Percentiles rank a stretch among this genome's conserved stretches.
These are phyloP conservation scores for Fraxinus dipetala DNA, from an alignment of 305 asterid genomes.

Conservation along the genomic window DNA sequence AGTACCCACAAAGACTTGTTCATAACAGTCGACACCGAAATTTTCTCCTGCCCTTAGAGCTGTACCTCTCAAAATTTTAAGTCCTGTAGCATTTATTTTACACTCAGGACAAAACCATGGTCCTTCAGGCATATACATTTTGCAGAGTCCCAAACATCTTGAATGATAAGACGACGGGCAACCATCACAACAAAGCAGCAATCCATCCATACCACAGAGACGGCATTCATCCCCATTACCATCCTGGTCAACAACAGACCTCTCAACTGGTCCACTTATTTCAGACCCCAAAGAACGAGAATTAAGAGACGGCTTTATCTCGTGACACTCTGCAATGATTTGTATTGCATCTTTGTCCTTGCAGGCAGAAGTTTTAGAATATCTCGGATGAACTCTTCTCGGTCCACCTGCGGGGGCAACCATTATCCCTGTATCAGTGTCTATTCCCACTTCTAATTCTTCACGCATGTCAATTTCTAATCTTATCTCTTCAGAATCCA, in stretches of 20 bases:
- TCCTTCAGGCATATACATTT: constrained; percentile 72
- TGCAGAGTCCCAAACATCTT: constrained; percentile 88
- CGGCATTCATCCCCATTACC: constrained; percentile 94
- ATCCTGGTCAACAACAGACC: constrained; percentile 53
- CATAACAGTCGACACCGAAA: constrained; percentile 71
- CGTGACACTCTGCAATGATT: constrained; percentile 39
- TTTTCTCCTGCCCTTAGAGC: constrained; percentile 62
- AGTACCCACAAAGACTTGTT: constrained; percentile 70
- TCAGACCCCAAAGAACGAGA: constrained; percentile 32
- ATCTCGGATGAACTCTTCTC: constrained; percentile 63
- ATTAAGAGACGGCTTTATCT: constrained; percentile 24
- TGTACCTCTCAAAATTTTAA: constrained; percentile 49
- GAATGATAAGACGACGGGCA: constrained; percentile 91
- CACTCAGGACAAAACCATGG: constrained; percentile 98
- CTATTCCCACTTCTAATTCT: constrained; percentile 71
- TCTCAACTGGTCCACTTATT: constrained; percentile 37
- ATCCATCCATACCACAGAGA: constrained; percentile 98
- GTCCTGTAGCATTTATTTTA: constrained; percentile 53
- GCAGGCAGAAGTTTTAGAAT: constrained; percentile 54
- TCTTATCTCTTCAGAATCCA: constrained; percentile 77
- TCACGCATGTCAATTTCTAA: constrained; percentile 74
- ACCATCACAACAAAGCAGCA: constrained; percentile 92
- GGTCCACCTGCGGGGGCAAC: constrained; percentile 42
- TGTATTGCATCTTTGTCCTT: constrained; percentile 43
- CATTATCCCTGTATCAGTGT: constrained; percentile 44